phyloP scores from a whole-genome alignment of 2,329 filamentous ascomycete genomes.

The Fusarium ambrosium region DNA sequence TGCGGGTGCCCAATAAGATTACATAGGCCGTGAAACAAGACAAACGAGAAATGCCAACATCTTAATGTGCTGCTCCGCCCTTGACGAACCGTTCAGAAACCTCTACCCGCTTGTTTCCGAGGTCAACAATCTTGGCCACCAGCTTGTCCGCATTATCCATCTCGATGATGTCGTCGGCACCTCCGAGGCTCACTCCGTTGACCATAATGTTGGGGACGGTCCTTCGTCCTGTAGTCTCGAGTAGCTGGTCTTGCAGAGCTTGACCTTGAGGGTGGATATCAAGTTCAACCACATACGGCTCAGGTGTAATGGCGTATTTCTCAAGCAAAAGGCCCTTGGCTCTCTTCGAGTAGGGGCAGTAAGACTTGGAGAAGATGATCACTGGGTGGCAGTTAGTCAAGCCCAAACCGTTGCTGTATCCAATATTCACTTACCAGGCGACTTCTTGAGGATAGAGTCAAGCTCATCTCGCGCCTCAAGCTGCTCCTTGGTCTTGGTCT shows the following conservation, averaged over 20 bases:
- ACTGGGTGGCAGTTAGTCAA: slow-evolving; percentile 64
- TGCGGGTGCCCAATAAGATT: slow-evolving; percentile 24
- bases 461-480: slow-evolving; percentile 78
- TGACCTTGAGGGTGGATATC: slow-evolving; percentile 83
- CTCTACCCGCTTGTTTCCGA: slow-evolving; percentile 77
- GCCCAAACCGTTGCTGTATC: neutral
- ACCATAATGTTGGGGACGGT: slow-evolving; percentile 96
- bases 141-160: slow-evolving; percentile 77
- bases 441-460: slow-evolving; percentile 83
- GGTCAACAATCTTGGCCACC: slow-evolving; percentile 76
- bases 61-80: slow-evolving; percentile 22
- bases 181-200: slow-evolving; percentile 89
- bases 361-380: slow-evolving; percentile 95
- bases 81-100: slow-evolving; percentile 63
- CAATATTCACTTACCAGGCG: slow-evolving; percentile 74
- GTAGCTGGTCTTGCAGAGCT: slow-evolving; percentile 79
- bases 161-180: slow-evolving; percentile 85
- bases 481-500: slow-evolving; percentile 71
- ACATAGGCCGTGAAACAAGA: slow-evolving; percentile 23
- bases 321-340: slow-evolving; percentile 89
- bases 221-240: slow-evolving; percentile 79
- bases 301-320: slow-evolving; percentile 85
- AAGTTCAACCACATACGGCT: slow-evolving; percentile 90
- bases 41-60: neutral
- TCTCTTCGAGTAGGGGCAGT: slow-evolving; percentile 87